phyloP scores from a whole-genome alignment of 768 basidiomycete species.

The Tylopilus balloui region DNA sequence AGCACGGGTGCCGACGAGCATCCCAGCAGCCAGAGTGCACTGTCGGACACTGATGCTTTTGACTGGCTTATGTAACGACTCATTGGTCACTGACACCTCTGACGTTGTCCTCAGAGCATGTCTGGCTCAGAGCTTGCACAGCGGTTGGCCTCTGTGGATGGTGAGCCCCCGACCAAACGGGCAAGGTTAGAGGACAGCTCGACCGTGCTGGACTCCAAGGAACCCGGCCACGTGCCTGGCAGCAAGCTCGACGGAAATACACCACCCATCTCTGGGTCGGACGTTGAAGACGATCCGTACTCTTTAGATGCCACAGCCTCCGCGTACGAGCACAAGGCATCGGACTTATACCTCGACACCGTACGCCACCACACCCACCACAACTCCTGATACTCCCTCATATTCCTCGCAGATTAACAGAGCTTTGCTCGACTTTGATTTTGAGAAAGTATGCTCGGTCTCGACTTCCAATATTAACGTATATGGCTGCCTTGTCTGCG shows the following conservation, averaged over 20 bases:
- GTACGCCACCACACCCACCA: constrained; percentile 43
- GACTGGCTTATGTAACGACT: constrained; percentile 20
- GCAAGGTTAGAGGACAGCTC: constrained; percentile 19
- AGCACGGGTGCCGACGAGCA: constrained; percentile 24
- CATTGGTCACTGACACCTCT: neutral
- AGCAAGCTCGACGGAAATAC: constrained; percentile 30
- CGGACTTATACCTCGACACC: constrained; percentile 93
- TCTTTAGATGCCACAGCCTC: constrained; percentile 24
- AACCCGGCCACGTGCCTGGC: constrained; percentile 25
- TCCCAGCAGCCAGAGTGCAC: neutral
- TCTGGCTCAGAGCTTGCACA: constrained; percentile 8
- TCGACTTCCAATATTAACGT: constrained; percentile 95
- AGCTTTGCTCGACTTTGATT: constrained; percentile 91
- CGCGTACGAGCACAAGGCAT: constrained; percentile 40
- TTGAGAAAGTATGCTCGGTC: constrained; percentile 98
- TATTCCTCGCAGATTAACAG: constrained; percentile 72
- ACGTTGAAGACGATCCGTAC: constrained; percentile 27
- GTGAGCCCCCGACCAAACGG: constrained; percentile 31
- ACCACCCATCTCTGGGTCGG: constrained; percentile 16
- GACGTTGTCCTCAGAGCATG: constrained; percentile 11
- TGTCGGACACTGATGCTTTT: neutral
- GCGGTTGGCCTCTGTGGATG: constrained; percentile 5
- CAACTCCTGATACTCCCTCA: constrained; percentile 16
- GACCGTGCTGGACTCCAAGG: constrained; percentile 14
- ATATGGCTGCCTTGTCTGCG: constrained; percentile 96